Evolutionary conservation across 768 basidiomycete genomes (phyloP).

Genomic region (Lactarius tabidus): DNA sequence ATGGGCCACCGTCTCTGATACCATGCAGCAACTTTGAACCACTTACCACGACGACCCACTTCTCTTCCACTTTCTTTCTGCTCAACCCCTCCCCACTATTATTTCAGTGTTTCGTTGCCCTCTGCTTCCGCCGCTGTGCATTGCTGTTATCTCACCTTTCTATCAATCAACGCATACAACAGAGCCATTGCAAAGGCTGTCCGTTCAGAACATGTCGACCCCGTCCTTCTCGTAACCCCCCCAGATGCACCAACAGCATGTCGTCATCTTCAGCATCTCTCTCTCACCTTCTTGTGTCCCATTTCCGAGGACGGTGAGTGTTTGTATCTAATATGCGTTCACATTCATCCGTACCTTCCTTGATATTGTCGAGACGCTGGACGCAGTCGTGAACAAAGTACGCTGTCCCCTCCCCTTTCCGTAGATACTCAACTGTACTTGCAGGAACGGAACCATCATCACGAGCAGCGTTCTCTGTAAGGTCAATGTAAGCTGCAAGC

Average conservation of each 20-base stretch:
- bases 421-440: too few relatives aligned
- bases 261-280: constrained; percentile 76
- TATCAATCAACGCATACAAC: too few relatives aligned
- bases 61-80: too few relatives aligned
- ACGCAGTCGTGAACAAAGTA: constrained; percentile 63
- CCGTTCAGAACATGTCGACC: constrained; percentile 61
- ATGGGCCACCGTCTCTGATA: too few relatives aligned
- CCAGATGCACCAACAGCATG: constrained; percentile 59
- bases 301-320: constrained; percentile 78
- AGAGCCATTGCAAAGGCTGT: too few relatives aligned
- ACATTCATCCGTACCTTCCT: constrained; percentile 83
- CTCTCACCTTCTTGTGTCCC: constrained; percentile 74
- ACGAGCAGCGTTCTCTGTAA: constrained; percentile 69
- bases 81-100: too few relatives aligned
- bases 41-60: too few relatives aligned
- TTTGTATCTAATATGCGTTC: constrained; percentile 37
- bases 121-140: too few relatives aligned
- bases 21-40: too few relatives aligned
- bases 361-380: constrained; percentile 79
- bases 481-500: constrained; percentile 66
- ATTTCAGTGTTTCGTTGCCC: too few relatives aligned
- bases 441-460: constrained; percentile 30
- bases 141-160: too few relatives aligned
- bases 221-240: constrained; percentile 64
- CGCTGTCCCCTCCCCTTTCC: too few relatives aligned